phyloP scores from a whole-genome alignment of 306 rosid species.

The Herpetospermum pedunculosum region DNA sequence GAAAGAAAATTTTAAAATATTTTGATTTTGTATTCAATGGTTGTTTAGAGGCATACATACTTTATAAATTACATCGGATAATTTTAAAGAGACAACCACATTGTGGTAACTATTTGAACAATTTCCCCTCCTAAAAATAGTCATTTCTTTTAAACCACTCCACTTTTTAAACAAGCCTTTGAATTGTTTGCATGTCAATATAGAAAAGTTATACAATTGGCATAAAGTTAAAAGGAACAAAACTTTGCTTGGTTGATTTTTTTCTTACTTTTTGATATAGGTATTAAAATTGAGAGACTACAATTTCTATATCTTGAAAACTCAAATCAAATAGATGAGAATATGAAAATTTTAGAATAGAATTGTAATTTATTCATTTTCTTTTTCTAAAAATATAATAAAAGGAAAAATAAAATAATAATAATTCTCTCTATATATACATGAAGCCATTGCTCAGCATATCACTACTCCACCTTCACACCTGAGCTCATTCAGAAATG shows the following conservation, averaged over 20 bases:
- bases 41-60: too few relatives aligned
- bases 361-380: not conserved
- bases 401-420: not conserved
- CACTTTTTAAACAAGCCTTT: not conserved
- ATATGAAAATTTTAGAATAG: not conserved
- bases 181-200: not conserved
- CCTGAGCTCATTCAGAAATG: not conserved
- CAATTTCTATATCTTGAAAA: too few relatives aligned
- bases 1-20: too few relatives aligned
- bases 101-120: too few relatives aligned
- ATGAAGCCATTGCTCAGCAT: too few relatives aligned
- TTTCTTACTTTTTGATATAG: not conserved
- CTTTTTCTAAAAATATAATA: not conserved
- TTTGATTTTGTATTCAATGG: too few relatives aligned
- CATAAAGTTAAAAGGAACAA: slow-evolving; percentile 4
- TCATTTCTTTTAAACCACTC: not conserved
- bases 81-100: too few relatives aligned
- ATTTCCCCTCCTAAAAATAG: too few relatives aligned
- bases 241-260: not conserved
- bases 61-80: too few relatives aligned
- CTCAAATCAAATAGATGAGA: not conserved
- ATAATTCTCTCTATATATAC: not conserved
- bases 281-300: too few relatives aligned
- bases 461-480: not conserved
- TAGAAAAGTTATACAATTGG: not conserved